Base-by-base conservation (phyloP, 306 rosid species). In the Pachyrhizus erosus region DNA sequence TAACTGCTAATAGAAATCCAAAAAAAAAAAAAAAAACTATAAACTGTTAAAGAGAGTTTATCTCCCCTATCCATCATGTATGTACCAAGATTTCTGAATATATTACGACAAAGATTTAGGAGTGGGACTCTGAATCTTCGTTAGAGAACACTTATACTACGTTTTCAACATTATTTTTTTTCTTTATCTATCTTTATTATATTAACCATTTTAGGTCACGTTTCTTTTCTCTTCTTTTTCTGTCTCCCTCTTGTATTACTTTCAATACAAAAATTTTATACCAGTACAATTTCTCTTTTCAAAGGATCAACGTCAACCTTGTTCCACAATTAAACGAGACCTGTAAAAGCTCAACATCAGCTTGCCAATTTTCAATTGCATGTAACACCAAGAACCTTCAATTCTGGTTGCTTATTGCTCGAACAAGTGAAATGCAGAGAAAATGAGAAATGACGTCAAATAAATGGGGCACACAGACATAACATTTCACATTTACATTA, bases 331-430 rank as follows among this genome's bases (percentile, higher is more conserved):
- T 14, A 34, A 15, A 6, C 33, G n/a, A 24, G 11, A 75, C 14
- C 52, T 14, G 39, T 15, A 54, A 74, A 18, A 20, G 71, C 81
- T 37, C 70, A 52, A 62, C 80, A 62, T 49, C 31, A 73, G 26
- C 76, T 48, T 14, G 9, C n/a, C 17, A 39, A n/a, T 60, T 17
- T 24, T 60, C 54, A 23, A 55, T 69, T 21, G 57, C 2, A 68
- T 20, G 55, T 15, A 13, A 20, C 43, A 1, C 17, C 39, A 5
- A 15, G 58, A 52, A 40, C 51, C 45, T 43, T 84, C 75, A 82
- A 60, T 21, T 52, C 69, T 64, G 39, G 70, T 45, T n/a, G 42
- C 61, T 65, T 34, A 73, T 75, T 57, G 42, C 57, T 65, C 18
- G 23, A 66, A 45, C 49, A 77, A 61, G 49, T 43, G 24, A 14